phyloP scores from a whole-genome alignment of 1,139 yeast species.

The Debaryomyces sp. region DNA sequence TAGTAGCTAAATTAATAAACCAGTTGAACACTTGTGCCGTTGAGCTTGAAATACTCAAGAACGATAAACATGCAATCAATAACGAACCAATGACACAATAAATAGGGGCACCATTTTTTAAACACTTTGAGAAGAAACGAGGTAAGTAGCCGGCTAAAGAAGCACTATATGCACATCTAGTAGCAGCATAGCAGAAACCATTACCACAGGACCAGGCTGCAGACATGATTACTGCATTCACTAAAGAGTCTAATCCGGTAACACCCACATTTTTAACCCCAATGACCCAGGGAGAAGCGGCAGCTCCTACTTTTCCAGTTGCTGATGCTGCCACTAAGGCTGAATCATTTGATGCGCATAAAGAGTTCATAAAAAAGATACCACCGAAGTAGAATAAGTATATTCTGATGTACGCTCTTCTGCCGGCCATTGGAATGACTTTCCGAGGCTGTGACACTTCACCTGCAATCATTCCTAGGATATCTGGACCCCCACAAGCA shows the following conservation, averaged over 20 bases:
- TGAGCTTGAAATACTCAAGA: slow-evolving; percentile 58
- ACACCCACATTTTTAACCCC: slow-evolving; percentile 74
- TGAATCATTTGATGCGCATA: slow-evolving; percentile 30
- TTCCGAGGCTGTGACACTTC: slow-evolving; percentile 42
- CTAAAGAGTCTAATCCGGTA: slow-evolving; percentile 64
- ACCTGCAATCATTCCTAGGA: slow-evolving; percentile 45
- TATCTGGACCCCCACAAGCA: slow-evolving; percentile 48
- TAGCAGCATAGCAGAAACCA: slow-evolving; percentile 78
- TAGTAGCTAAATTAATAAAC: slow-evolving; percentile 71
- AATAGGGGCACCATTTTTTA: slow-evolving; percentile 63
- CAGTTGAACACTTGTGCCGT: slow-evolving; percentile 61
- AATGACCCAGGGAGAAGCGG: slow-evolving; percentile 56
- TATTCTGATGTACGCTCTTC: slow-evolving; percentile 39
- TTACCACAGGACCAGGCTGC: slow-evolving; percentile 81
- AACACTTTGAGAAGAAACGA: slow-evolving; percentile 52
- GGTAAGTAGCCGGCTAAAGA: slow-evolving; percentile 70
- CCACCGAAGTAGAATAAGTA: slow-evolving; percentile 34
- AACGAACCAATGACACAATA: slow-evolving; percentile 42
- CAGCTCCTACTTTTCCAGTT: slow-evolving; percentile 38
- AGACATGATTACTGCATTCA: slow-evolving; percentile 71
- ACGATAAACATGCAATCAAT: slow-evolving; percentile 52
- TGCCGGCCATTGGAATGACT: slow-evolving; percentile 39
- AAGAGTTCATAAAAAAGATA: slow-evolving; percentile 38
- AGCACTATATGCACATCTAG: slow-evolving; percentile 69
- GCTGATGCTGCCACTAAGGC: slow-evolving; percentile 40